phyloP scores from a whole-genome alignment of 257 asterid genomes.

The Solanum corneliomulleri region DNA sequence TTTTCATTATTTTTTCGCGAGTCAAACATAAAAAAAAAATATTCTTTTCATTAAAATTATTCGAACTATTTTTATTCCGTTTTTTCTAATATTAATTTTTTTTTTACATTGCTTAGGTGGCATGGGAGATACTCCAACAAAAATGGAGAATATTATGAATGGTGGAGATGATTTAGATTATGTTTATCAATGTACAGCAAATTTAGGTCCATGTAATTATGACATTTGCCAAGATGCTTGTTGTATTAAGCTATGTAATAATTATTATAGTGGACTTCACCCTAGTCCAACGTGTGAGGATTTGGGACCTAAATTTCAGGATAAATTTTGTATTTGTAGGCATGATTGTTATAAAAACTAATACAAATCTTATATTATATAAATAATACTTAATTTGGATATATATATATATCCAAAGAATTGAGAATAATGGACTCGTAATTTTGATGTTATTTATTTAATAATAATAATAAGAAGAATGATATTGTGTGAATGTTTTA shows the following conservation, averaged over 20 bases:
- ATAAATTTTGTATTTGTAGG: background rate
- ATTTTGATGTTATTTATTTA: background rate
- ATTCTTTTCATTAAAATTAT: background rate
- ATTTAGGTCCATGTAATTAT: background rate
- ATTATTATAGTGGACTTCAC: background rate
- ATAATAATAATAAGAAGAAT: too few relatives aligned
- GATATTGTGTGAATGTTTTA: too few relatives aligned
- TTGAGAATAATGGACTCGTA: background rate
- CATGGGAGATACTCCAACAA: background rate
- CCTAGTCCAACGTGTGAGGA: background rate
- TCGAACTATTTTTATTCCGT: background rate
- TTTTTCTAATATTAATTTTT: too few relatives aligned
- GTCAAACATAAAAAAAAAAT: background rate
- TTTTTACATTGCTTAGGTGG: background rate
- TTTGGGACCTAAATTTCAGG: background rate
- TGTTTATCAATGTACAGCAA: background rate
- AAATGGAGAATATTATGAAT: background rate
- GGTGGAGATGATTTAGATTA: background rate
- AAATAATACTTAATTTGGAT: background rate
- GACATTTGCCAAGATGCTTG: background rate
- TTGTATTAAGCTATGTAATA: background rate
- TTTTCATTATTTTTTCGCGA: background rate
- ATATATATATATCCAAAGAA: too few relatives aligned
- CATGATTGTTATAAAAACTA: background rate
- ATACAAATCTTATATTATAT: background rate